phyloP scores from a whole-genome alignment of 805 yeast species.

The Wickerhamiella musiphila region DNA sequence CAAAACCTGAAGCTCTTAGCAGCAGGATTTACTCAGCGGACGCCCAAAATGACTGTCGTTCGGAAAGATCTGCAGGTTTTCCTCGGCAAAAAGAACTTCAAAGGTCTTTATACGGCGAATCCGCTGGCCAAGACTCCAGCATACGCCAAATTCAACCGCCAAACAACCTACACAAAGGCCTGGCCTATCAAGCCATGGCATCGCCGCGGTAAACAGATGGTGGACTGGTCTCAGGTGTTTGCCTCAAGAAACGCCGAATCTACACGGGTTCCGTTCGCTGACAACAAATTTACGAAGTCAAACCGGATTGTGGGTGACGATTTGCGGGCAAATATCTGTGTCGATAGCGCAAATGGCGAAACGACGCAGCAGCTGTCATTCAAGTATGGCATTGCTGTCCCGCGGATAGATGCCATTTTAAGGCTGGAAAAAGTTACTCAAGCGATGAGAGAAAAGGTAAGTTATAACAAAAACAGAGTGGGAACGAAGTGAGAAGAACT shows the following conservation, averaged over 20 bases:
- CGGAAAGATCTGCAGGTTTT: slow-evolving; percentile 37
- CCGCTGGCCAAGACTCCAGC: slow-evolving; percentile 35
- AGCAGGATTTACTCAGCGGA: too few relatives aligned
- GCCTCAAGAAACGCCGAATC: slow-evolving; percentile 7
- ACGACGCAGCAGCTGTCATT: slow-evolving; percentile 61
- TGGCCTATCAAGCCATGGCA: slow-evolving; percentile 19
- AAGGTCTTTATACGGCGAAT: slow-evolving; percentile 66
- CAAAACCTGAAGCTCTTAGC: too few relatives aligned
- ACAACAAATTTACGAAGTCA: slow-evolving; percentile 51
- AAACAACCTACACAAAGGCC: slow-evolving; percentile 19
- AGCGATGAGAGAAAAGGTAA: slow-evolving; percentile 39
- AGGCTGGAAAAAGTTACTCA: slow-evolving; percentile 50
- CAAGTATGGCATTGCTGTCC: slow-evolving; percentile 61
- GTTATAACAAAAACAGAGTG: slow-evolving; percentile 25
- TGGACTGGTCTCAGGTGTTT: slow-evolving; percentile 19
- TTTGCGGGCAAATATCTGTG: slow-evolving; percentile 42
- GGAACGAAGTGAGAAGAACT: too few relatives aligned
- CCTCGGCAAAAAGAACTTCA: slow-evolving; percentile 68
- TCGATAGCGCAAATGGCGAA: slow-evolving; percentile 36
- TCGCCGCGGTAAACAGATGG: slow-evolving; percentile 9
- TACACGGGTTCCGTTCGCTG: slow-evolving; percentile 56
- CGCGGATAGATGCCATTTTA: slow-evolving; percentile 77
- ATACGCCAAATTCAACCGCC: slow-evolving; percentile 51
- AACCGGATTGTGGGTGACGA: slow-evolving; percentile 41
- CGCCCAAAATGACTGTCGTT: slow-evolving; percentile 11